Evolutionary conservation across 768 basidiomycete genomes (phyloP).

Genomic region (Postia placenta): DNA sequence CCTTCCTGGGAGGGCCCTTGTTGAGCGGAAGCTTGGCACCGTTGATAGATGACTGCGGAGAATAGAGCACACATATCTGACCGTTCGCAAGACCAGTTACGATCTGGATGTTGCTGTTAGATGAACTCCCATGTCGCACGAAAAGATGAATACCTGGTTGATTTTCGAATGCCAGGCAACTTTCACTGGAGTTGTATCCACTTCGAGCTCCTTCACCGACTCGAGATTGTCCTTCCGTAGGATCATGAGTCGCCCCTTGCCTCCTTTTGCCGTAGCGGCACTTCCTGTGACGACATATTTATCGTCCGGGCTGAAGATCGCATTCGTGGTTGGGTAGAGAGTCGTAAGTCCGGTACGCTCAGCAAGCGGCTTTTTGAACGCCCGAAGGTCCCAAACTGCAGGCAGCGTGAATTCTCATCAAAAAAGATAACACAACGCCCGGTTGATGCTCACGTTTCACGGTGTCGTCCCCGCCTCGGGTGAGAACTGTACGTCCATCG

Average conservation of each 20-base stretch:
- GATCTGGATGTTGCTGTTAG: slow-evolving; percentile 48
- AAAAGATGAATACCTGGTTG: slow-evolving; percentile 69
- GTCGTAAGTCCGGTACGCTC: slow-evolving; percentile 60
- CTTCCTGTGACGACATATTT: slow-evolving; percentile 82
- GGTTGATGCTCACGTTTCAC: slow-evolving; percentile 71
- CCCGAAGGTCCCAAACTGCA: slow-evolving; percentile 89
- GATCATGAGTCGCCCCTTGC: slow-evolving; percentile 67
- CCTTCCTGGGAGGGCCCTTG: slow-evolving; percentile 80
- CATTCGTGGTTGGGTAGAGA: slow-evolving; percentile 89
- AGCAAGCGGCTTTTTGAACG: slow-evolving; percentile 85
- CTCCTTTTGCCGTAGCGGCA: slow-evolving; percentile 60
- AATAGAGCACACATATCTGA: slow-evolving; percentile 86
- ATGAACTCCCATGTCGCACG: neutral
- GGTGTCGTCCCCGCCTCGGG: slow-evolving; percentile 91
- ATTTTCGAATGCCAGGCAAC: slow-evolving; percentile 96
- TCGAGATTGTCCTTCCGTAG: slow-evolving; percentile 66
- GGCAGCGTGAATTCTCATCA: slow-evolving; percentile 1
- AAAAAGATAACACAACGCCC: neutral
- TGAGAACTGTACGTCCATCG: slow-evolving; percentile 80
- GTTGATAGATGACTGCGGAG: slow-evolving; percentile 82
- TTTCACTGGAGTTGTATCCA: slow-evolving; percentile 79
- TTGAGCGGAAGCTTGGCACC: slow-evolving; percentile 87
- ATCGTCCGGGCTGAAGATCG: slow-evolving; percentile 93
- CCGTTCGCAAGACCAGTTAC: slow-evolving; percentile 85
- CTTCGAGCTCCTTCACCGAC: slow-evolving; percentile 57